phyloP scores from a whole-genome alignment of 192 early-diverging fungal genomes.

The Lobulomyces angularis region DNA sequence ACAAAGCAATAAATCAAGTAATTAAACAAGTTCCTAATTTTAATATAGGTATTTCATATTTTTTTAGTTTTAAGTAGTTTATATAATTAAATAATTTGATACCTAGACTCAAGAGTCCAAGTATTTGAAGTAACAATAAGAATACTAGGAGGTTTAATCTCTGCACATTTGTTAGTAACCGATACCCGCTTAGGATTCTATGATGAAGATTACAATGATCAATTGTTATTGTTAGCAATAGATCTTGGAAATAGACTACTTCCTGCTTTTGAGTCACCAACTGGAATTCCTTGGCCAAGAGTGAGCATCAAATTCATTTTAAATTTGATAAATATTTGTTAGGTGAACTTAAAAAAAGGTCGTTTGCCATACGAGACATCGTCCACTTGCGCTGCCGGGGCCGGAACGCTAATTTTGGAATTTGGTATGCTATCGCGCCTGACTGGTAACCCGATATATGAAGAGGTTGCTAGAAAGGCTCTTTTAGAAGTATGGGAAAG shows the following conservation, averaged over 20 bases:
- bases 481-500: conserved; percentile 64
- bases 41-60: no score
- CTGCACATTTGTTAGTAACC: conserved; percentile 74
- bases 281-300: conserved; percentile 71
- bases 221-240: conserved; percentile 62
- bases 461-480: conserved; percentile 58
- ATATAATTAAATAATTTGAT: conserved; percentile 44
- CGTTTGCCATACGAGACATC: conserved; percentile 51
- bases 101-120: conserved; percentile 78
- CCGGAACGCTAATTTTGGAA: conserved; percentile 83
- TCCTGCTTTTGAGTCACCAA: conserved; percentile 76
- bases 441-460: conserved; percentile 65
- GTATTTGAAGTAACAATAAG: conserved; percentile 94
- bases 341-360: conserved; percentile 63
- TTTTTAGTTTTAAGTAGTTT: neutral
- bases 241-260: conserved; percentile 75
- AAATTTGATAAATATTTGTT: conserved; percentile 1
- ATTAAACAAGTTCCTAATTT: conserved; percentile 49
- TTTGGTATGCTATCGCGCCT: conserved; percentile 83
- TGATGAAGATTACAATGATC: conserved; percentile 61
- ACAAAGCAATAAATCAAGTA: conserved; percentile 45
- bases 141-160: conserved; percentile 74
- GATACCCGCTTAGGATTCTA: conserved; percentile 43
- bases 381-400: conserved; percentile 53
- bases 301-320: conserved; percentile 23